These are phyloP conservation scores for Penicillium bovifimosum DNA, from an alignment of 495 filamentous ascomycete genomes.

Conservation along the genomic window DNA sequence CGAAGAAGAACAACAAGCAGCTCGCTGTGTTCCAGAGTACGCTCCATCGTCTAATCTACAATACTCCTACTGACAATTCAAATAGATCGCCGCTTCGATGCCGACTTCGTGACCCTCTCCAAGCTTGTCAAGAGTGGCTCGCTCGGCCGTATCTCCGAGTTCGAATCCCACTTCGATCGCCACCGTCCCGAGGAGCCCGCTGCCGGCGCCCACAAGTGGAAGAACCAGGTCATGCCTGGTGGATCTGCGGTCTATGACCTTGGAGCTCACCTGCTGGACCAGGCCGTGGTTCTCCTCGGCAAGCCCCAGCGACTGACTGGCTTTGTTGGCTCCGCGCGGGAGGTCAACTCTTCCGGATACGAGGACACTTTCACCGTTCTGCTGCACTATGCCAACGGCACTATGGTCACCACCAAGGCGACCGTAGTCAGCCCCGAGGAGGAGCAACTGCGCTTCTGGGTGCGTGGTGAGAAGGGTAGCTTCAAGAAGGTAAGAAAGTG, in stretches of 20 bases:
- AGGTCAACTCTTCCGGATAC: conserved; percentile 47
- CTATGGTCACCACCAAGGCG: conserved; percentile 63
- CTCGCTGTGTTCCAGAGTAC: conserved; percentile 81
- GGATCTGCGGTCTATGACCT: conserved; percentile 77
- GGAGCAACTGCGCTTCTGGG: conserved; percentile 72
- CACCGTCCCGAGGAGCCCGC: conserved; percentile 55
- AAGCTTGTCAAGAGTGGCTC: conserved; percentile 50
- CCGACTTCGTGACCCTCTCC: conserved; percentile 74
- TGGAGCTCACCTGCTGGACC: conserved; percentile 79
- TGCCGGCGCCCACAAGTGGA: conserved; percentile 55
- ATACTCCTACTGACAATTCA: neutral
- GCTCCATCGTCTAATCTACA: neutral
- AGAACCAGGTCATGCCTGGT: conserved; percentile 60
- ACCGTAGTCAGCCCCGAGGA: conserved; percentile 64
- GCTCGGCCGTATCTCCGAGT: conserved; percentile 67
- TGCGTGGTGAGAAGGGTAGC: conserved; percentile 73
- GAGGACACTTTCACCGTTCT: conserved; percentile 67
- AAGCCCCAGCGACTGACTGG: conserved; percentile 63
- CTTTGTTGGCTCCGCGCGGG: conserved; percentile 62
- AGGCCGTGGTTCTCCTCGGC: conserved; percentile 74
- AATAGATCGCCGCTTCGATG: conserved; percentile 71
- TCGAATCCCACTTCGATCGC: conserved; percentile 82
- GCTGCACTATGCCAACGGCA: conserved; percentile 56
- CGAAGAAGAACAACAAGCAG: conserved; percentile 53
- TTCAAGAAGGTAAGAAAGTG: conserved; percentile 58